Conservation (phyloP, 2,329 filamentous ascomycete genomes). For the Aspergillus sp. region DNA sequence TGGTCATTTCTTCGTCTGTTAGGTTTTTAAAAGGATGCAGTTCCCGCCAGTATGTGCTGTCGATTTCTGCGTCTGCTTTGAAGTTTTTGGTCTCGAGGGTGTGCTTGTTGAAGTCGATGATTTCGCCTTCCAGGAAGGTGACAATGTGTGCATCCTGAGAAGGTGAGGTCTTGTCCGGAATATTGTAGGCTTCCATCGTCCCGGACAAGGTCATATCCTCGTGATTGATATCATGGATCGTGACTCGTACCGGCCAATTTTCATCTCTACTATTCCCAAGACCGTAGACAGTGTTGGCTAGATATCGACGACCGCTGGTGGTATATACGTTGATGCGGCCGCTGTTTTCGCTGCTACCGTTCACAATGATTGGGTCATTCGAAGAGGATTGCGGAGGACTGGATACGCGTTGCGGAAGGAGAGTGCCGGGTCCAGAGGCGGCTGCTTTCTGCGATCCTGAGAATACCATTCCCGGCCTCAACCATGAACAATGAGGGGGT, state of each 20-base stretch:
- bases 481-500: slow-evolving; percentile 53
- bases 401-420: slow-evolving; percentile 24
- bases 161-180: slow-evolving; percentile 47
- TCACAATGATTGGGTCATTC: slow-evolving; percentile 29
- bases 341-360: slow-evolving; percentile 23
- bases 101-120: slow-evolving; percentile 55
- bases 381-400: slow-evolving; percentile 15
- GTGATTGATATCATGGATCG: slow-evolving; percentile 56
- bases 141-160: slow-evolving; percentile 48
- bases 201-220: slow-evolving; percentile 56
- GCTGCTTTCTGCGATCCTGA: slow-evolving; percentile 56
- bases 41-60: slow-evolving; percentile 44
- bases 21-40: slow-evolving; percentile 42
- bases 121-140: slow-evolving; percentile 62
- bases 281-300: slow-evolving; percentile 22
- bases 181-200: slow-evolving; percentile 65
- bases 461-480: slow-evolving; percentile 55
- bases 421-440: slow-evolving; percentile 25
- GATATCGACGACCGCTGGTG: slow-evolving; percentile 29
- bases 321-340: slow-evolving; percentile 32
- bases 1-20: slow-evolving; percentile 38
- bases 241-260: slow-evolving; percentile 62
- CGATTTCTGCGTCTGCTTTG: slow-evolving; percentile 40
- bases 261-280: slow-evolving; percentile 40
- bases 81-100: slow-evolving; percentile 44